These are phyloP conservation scores for Cryphonectria parasitica DNA, from an alignment of 2,329 filamentous ascomycete species.

Conservation along the genomic window DNA sequence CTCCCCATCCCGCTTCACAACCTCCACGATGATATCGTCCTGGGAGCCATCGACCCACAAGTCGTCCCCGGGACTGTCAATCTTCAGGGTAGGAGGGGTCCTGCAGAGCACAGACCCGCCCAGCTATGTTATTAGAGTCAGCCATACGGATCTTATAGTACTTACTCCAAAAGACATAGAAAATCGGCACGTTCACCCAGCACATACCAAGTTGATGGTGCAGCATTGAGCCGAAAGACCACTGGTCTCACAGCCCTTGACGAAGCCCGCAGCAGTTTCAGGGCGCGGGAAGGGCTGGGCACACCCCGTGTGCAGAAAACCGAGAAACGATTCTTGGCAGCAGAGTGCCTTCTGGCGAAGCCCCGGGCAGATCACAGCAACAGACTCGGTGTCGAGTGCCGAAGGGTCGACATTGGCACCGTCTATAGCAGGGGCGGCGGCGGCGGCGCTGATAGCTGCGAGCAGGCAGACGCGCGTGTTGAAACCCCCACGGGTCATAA, in stretches of 20 bases:
- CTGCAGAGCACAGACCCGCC: conserved; percentile 7
- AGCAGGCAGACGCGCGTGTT: neutral
- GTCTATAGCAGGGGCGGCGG: neutral
- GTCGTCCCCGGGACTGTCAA: neutral
- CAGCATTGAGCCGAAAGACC: conserved; percentile 8
- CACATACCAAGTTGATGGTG: conserved; percentile 11
- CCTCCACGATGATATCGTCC: no score
- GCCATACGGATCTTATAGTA: neutral
- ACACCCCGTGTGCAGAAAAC: conserved; percentile 9
- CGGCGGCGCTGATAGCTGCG: neutral
- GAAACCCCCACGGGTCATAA: neutral
- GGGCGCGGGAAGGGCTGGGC: neutral
- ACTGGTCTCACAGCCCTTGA: neutral
- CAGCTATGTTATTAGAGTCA: neutral
- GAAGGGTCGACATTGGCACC: neutral
- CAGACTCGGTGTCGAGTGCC: neutral
- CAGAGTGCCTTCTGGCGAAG: conserved; percentile 8
- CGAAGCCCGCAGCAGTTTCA: neutral
- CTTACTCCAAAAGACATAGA: neutral
- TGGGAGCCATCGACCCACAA: neutral
- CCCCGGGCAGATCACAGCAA: neutral
- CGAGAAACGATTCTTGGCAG: neutral
- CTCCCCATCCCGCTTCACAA: neutral
- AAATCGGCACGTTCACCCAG: neutral
- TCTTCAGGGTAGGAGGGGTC: neutral